Evolutionary conservation across 2,329 filamentous ascomycete genomes (phyloP).

Genomic region (Diaporthe ampelina): DNA sequence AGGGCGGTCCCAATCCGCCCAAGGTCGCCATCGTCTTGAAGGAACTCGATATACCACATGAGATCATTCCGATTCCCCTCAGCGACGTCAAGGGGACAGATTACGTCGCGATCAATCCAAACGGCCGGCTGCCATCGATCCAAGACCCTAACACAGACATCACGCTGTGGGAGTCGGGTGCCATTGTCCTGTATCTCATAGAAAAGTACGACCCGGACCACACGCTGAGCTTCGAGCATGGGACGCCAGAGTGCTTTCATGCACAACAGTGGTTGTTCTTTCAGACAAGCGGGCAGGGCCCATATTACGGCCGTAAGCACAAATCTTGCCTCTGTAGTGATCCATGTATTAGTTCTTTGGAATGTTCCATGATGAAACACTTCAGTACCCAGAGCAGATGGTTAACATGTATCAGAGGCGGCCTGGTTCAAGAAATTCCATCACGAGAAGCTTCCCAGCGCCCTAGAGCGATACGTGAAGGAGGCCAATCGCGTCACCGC

Average conservation of each 20-base stretch:
- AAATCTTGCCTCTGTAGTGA: too few species aligned
- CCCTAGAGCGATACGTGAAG: conserved; percentile 26
- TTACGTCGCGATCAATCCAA: conserved; percentile 31
- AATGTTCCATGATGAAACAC: too few species aligned
- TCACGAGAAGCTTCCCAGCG: conserved; percentile 18
- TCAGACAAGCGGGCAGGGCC: conserved; percentile 59
- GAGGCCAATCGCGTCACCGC: conserved; percentile 28
- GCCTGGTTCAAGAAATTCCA: conserved; percentile 49
- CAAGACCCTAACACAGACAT: conserved; percentile 59
- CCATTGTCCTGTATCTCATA: conserved; percentile 56
- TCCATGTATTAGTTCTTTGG: too few species aligned
- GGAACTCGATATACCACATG: conserved; percentile 50
- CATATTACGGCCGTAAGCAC: conserved; percentile 54
- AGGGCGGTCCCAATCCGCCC: conserved; percentile 48
- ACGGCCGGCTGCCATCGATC: conserved; percentile 36
- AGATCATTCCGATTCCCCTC: conserved; percentile 44
- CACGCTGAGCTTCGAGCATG: conserved; percentile 55
- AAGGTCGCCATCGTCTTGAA: conserved; percentile 50
- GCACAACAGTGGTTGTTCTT: conserved; percentile 59
- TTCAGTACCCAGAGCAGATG: too few species aligned
- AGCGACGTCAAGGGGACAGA: conserved; percentile 24
- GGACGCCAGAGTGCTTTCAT: conserved; percentile 51
- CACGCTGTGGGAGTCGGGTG: background rate
- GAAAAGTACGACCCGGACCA: conserved; percentile 59
- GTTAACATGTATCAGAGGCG: conserved; percentile 41